These are phyloP conservation scores for Gaillardinia entomophila DNA, from an alignment of 805 yeast species.

Conservation along the genomic window DNA sequence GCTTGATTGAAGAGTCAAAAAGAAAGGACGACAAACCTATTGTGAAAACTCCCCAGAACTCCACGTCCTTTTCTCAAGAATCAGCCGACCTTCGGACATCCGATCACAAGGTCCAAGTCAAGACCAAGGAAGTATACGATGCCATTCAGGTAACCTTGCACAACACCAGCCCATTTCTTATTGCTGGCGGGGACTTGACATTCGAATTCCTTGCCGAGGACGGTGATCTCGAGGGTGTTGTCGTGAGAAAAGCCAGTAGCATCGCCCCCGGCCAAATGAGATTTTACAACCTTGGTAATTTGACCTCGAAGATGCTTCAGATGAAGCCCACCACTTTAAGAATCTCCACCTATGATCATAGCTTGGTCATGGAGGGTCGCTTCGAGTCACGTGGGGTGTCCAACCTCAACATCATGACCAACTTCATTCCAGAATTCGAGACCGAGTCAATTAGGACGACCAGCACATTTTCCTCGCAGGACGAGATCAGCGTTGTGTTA, in stretches of 20 bases:
- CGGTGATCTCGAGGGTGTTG: slow-evolving; percentile 3
- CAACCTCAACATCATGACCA: not conserved
- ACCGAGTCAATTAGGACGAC: not conserved
- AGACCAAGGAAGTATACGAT: slow-evolving; percentile 11
- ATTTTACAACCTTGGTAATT: slow-evolving; percentile 19
- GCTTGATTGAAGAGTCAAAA: slow-evolving; percentile 7
- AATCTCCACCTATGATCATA: slow-evolving; percentile 6
- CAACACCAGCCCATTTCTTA: slow-evolving; percentile 14
- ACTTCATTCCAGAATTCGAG: not conserved
- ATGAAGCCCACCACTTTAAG: slow-evolving; percentile 14
- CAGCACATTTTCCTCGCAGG: not conserved
- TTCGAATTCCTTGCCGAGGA: slow-evolving; percentile 19
- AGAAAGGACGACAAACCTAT: no score
- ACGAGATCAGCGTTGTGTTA: slow-evolving; percentile 13
- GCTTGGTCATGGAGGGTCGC: slow-evolving; percentile 9
- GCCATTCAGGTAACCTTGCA: slow-evolving; percentile 18
- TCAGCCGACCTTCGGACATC: no score
- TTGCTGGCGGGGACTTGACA: slow-evolving; percentile 22
- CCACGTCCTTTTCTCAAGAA: no score
- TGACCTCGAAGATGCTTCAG: slow-evolving; percentile 7
- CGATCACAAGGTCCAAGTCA: slow-evolving; percentile 6
- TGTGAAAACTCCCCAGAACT: no score
- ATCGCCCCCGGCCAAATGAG: slow-evolving; percentile 20
- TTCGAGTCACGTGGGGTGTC: slow-evolving; percentile 2
- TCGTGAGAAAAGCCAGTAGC: slow-evolving; percentile 18